These are phyloP conservation scores for Mortierella sp. DNA, from an alignment of 371 early-diverging fungal genomes.

Conservation along the genomic window DNA sequence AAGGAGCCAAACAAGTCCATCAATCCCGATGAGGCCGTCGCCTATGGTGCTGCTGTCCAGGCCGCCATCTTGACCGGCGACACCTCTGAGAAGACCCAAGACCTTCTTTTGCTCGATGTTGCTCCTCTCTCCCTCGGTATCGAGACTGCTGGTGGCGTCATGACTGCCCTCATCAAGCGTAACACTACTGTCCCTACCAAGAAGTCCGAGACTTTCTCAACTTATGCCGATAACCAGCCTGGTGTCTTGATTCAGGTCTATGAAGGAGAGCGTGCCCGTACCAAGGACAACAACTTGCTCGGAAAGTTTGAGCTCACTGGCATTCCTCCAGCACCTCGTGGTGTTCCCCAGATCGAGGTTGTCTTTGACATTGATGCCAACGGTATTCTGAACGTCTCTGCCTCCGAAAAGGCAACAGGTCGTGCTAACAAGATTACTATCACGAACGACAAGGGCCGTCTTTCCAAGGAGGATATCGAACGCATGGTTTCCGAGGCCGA, in stretches of 20 bases:
- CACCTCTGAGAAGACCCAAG: conserved; percentile 91
- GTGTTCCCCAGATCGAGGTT: conserved; percentile 98
- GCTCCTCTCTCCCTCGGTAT: conserved; percentile 60
- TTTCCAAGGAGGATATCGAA: conserved; percentile 97
- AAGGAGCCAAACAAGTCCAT: conserved; percentile 97
- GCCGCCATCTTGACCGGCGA: conserved; percentile 94
- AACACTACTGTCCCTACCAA: conserved; percentile 98
- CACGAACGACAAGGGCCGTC: conserved; percentile 98
- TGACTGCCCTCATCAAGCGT: conserved; percentile 96
- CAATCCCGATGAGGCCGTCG: conserved; percentile 99
- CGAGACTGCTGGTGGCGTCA: conserved; percentile 98
- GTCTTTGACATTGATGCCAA: conserved; percentile 98
- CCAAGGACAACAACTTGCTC: conserved; percentile 96
- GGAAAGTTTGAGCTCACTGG: conserved; percentile 98
- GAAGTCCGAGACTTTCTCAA: conserved; percentile 98
- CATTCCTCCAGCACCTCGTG: conserved; percentile 96
- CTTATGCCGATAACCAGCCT: conserved; percentile 98
- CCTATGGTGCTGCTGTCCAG: conserved; percentile 99
- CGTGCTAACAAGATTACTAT: conserved; percentile 96
- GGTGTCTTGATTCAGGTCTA: conserved; percentile 97
- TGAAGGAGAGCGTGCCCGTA: conserved; percentile 98
- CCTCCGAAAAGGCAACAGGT: conserved; percentile 96
- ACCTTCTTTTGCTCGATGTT: conserved; percentile 86
- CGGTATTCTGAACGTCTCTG: conserved; percentile 97
- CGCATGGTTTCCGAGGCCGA: conserved; percentile 97